These are phyloP conservation scores for Mytilinidion resinicola DNA, from an alignment of 495 filamentous ascomycete genomes.

Conservation along the genomic window DNA sequence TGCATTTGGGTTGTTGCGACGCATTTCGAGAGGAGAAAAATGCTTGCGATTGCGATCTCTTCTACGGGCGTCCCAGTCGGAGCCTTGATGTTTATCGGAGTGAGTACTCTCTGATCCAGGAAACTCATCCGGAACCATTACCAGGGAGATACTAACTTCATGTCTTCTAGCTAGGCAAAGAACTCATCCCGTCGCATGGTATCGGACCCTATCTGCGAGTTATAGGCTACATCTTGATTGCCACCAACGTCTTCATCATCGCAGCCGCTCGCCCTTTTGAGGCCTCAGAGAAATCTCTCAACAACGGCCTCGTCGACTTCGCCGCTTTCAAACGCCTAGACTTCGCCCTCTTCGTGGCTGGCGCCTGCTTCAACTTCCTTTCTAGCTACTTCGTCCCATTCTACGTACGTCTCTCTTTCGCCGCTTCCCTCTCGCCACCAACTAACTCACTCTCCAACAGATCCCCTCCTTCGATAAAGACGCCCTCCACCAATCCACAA, in stretches of 20 bases:
- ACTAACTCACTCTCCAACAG: background rate
- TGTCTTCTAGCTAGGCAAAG: background rate
- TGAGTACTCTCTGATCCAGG: background rate
- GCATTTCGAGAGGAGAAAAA: background rate
- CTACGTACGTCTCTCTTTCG: background rate
- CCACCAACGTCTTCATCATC: background rate
- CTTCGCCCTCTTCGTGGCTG: background rate
- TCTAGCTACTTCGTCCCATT: background rate
- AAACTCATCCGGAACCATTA: background rate
- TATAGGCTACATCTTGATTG: background rate
- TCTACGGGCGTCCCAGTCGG: background rate
- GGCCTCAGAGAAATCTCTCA: background rate
- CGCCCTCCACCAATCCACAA: background rate
- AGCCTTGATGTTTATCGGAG: background rate
- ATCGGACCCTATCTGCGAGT: background rate
- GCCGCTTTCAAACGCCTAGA: background rate
- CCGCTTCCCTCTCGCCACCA: background rate
- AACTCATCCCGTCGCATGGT: background rate
- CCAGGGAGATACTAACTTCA: background rate
- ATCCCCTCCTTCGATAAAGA: background rate
- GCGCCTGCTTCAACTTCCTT: background rate
- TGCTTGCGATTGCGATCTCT: background rate
- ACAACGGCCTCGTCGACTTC: background rate
- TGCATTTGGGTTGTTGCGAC: background rate
- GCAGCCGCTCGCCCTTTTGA: background rate